Base-by-base conservation (phyloP, 2,329 filamentous ascomycete species). In the Rachicladosporium sp. region DNA sequence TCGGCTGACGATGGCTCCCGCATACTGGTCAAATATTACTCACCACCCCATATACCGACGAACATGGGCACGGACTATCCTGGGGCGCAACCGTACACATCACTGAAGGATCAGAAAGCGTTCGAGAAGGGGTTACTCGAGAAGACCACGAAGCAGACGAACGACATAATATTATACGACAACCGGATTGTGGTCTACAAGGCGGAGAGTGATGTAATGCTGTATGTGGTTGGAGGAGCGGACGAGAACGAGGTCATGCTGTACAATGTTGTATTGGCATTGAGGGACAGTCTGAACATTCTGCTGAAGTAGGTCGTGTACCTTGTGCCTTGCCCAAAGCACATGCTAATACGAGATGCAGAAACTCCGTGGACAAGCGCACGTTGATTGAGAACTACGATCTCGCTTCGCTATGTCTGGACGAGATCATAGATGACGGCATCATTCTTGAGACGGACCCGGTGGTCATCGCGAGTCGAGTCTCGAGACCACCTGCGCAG, bases 351-450 rank as follows among this genome's bases (percentile, higher is more conserved):
- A 32, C 10, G 8, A 27, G 2, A 33, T 50, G 10, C 42, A 94
- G 86, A 65, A 89, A 93, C 73, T 86, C 86, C 29, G 88, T 93
- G 37, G 91, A 98, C 69, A 95, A 95, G 74, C 81, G 91, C 50
- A 96, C 91, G 42, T 87, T 96, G 50, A 81, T 96, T 57, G 91
- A 98, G 67, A 96, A 96, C 74, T 98, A 96, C 70, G 91, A 96
- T 64, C 75, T 96, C 12, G 84, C 95, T 46, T 83, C 87, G 10
- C 76, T 98, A 39, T 85, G 88, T 33, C 84, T 98, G 48, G 91
- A 98, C 63, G 91, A 98, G 64, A 89, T 93, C 46, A 77, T 93
- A 39, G 87, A 94, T 63, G 87, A 93, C 57, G 91, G 91, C 44
- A 93, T 96, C 59, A 89, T 98, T 53, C 77, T 98, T 45, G 91